These are phyloP conservation scores for Boletales sp. DNA, from an alignment of 768 basidiomycete genomes.

Conservation along the genomic window DNA sequence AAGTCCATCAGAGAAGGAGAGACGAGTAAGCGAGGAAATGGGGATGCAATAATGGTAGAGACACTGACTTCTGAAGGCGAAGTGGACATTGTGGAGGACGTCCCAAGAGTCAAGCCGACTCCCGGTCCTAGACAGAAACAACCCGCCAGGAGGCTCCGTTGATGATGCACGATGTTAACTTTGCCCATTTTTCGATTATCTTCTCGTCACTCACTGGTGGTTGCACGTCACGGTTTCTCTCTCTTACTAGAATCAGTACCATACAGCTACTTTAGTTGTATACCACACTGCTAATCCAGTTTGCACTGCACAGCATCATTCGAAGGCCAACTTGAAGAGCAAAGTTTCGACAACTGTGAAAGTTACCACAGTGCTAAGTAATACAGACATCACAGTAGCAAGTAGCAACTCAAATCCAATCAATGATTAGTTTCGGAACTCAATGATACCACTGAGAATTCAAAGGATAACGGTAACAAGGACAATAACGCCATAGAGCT, in stretches of 20 bases:
- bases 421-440: neutral
- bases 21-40: conserved; percentile 27
- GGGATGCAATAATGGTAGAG: conserved; percentile 14
- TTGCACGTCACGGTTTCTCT: neutral
- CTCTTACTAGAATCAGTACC: conserved; percentile 14
- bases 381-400: neutral
- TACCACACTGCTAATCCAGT: conserved; percentile 13
- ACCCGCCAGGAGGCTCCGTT: conserved; percentile 25
- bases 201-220: conserved; percentile 3
- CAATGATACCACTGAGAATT: too few species aligned
- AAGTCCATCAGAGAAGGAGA: conserved; percentile 38
- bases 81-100: conserved; percentile 37
- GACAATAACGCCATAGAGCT: neutral
- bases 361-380: neutral
- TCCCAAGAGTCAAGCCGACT: conserved; percentile 6
- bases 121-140: conserved; percentile 12
- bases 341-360: too few species aligned
- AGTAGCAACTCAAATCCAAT: neutral
- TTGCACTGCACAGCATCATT: neutral
- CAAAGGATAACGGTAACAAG: neutral
- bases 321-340: too few species aligned
- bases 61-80: conserved; percentile 36
- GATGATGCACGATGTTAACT: conserved; percentile 14
- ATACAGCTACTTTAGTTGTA: conserved; percentile 14
- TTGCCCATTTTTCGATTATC: conserved; percentile 2